These are phyloP conservation scores for Vanderwaltozyma tropicalis DNA, from an alignment of 805 yeast species.

Conservation along the genomic window DNA sequence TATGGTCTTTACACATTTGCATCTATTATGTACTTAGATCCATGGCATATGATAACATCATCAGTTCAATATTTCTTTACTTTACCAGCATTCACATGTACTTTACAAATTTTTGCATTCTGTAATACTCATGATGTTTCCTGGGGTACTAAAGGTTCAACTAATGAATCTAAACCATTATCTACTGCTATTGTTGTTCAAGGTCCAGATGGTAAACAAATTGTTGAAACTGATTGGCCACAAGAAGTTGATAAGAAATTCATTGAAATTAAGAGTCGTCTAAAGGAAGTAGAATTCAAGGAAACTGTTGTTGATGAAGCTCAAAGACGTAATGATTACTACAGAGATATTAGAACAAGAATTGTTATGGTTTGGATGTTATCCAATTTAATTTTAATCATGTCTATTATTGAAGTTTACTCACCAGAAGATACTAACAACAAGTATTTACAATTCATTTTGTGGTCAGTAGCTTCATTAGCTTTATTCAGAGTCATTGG, in stretches of 20 bases:
- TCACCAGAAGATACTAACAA: slow-evolving; percentile 56
- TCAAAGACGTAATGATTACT: slow-evolving; percentile 62
- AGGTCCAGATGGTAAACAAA: slow-evolving; percentile 73
- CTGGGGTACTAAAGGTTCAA: slow-evolving; percentile 98
- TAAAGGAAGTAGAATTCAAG: slow-evolving; percentile 27
- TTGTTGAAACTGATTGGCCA: slow-evolving; percentile 48
- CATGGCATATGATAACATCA: slow-evolving; percentile 91
- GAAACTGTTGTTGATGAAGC: slow-evolving; percentile 22
- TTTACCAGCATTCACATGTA: slow-evolving; percentile 85
- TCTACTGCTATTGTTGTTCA: slow-evolving; percentile 77
- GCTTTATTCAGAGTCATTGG: slow-evolving; percentile 79
- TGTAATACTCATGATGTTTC: slow-evolving; percentile 97
- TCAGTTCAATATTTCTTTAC: slow-evolving; percentile 79
- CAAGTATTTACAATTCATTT: slow-evolving; percentile 68
- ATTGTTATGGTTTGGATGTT: slow-evolving; percentile 95
- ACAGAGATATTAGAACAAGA: slow-evolving; percentile 86
- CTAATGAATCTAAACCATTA: slow-evolving; percentile 52
- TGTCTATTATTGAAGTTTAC: slow-evolving; percentile 82
- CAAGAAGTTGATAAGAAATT: slow-evolving; percentile 31
- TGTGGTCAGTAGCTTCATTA: slow-evolving; percentile 87
- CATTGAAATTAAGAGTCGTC: slow-evolving; percentile 29
- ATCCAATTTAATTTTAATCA: slow-evolving; percentile 65
- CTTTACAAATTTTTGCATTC: slow-evolving; percentile 90
- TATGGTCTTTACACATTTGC: slow-evolving; percentile 79
- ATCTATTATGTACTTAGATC: slow-evolving; percentile 81